phyloP scores from a whole-genome alignment of 805 yeast genomes.

The Ogataea sp. region DNA sequence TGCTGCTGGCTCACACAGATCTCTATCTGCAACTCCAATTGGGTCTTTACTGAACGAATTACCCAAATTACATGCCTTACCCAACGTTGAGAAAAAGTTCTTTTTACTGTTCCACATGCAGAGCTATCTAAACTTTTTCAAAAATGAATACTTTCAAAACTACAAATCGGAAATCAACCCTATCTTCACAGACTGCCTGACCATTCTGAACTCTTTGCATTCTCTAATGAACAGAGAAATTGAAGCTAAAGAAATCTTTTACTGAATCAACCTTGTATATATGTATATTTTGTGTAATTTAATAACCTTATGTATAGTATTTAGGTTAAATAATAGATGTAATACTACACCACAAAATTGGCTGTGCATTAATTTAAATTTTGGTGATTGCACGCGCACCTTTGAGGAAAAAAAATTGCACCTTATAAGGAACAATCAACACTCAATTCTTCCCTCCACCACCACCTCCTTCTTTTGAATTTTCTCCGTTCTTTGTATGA shows the following conservation, averaged over 20 bases:
- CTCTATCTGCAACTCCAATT: not conserved
- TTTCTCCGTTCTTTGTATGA: constrained; percentile 31
- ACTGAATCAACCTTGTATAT: not conserved
- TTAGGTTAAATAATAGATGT: too few species aligned
- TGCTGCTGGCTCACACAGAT: not conserved
- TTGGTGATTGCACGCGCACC: too few species aligned
- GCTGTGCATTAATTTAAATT: too few species aligned
- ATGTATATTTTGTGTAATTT: not conserved
- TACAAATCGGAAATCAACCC: constrained; percentile 11
- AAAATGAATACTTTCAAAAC: constrained; percentile 10
- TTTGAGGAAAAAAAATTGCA: too few species aligned
- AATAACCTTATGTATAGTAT: not conserved
- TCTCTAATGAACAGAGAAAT: constrained; percentile 11
- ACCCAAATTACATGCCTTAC: constrained; percentile 2
- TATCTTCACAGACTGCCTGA: constrained; percentile 13
- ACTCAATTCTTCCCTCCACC: too few species aligned
- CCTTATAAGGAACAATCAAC: too few species aligned
- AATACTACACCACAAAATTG: too few species aligned
- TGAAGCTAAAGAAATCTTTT: constrained; percentile 1
- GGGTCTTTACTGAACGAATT: constrained; percentile 1
- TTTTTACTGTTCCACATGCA: not conserved
- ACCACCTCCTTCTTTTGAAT: not conserved
- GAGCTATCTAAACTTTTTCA: constrained; percentile 6
- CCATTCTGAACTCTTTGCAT: constrained; percentile 8
- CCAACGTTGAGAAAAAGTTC: constrained; percentile 3